These are phyloP conservation scores for Phyllostachys edulis DNA, from an alignment of 176 grass and related monocot genomes.

Conservation along the genomic window DNA sequence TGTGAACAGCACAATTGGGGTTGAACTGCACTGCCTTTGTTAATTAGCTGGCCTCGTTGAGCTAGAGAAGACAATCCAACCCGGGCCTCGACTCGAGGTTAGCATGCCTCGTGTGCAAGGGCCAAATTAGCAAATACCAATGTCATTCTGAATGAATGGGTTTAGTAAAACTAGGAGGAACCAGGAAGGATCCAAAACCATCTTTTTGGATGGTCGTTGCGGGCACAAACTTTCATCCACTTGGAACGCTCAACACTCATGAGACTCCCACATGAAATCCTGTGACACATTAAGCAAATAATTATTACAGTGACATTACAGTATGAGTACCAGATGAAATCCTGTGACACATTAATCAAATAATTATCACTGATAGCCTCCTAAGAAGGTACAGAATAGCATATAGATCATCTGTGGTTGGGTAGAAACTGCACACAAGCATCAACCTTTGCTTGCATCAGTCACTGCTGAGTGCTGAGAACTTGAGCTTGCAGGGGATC, in stretches of 20 bases:
- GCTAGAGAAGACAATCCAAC: neutral
- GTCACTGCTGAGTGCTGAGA: neutral
- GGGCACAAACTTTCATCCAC: slow-evolving; percentile 39
- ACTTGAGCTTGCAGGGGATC: slow-evolving; percentile 7
- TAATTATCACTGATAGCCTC: neutral
- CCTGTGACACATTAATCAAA: neutral
- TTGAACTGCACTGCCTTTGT: too few relatives aligned
- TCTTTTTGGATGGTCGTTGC: slow-evolving; percentile 17
- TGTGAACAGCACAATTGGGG: neutral
- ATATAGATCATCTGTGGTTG: neutral
- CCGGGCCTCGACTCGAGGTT: neutral
- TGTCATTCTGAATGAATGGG: neutral
- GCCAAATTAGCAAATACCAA: neutral
- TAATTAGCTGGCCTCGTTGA: neutral
- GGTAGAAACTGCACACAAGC: neutral
- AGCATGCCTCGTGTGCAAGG: neutral
- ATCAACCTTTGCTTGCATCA: neutral
- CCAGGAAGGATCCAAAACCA: slow-evolving; percentile 37
- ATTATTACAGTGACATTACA: too few relatives aligned
- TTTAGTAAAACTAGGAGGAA: slow-evolving; percentile 5
- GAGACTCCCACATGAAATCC: too few relatives aligned
- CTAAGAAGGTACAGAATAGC: neutral
- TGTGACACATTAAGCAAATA: too few relatives aligned
- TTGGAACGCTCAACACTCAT: slow-evolving; percentile 7
- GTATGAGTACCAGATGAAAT: neutral